phyloP scores from a whole-genome alignment of 2,329 filamentous ascomycete genomes.

The Fusarium foetens region DNA sequence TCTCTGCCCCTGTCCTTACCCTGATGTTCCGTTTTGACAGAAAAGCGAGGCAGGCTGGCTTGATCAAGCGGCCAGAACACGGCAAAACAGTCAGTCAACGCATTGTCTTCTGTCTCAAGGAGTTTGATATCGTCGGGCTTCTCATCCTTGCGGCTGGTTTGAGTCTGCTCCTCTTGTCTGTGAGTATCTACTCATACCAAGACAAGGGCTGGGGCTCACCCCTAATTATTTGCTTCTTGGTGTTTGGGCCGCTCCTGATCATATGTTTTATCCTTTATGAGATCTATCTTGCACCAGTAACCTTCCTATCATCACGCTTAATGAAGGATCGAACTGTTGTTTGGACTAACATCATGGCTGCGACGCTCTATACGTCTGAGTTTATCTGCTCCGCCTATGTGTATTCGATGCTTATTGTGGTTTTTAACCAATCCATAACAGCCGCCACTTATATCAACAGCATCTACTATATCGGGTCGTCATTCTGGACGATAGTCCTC shows the following conservation, averaged over 20 bases:
- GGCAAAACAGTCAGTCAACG: background rate
- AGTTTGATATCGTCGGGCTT: constrained; percentile 69
- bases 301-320: background rate
- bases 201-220: background rate
- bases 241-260: constrained; percentile 67
- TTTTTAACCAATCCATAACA: too few relatives aligned
- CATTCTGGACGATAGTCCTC: too few relatives aligned
- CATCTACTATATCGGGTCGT: too few relatives aligned
- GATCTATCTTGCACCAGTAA: constrained; percentile 47
- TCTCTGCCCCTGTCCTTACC: constrained; percentile 66
- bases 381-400: too few relatives aligned
- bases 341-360: too few relatives aligned
- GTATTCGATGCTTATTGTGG: too few relatives aligned
- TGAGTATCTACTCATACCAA: constrained; percentile 60
- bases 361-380: too few relatives aligned
- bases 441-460: too few relatives aligned
- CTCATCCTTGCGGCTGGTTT: constrained; percentile 65
- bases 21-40: constrained; percentile 68
- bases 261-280: constrained; percentile 67
- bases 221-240: constrained; percentile 53
- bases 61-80: constrained; percentile 39
- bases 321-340: constrained; percentile 48
- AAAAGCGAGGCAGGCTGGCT: constrained; percentile 66
- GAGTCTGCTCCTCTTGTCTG: constrained; percentile 69
- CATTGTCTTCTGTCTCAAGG: constrained; percentile 23